Percentiles rank a stretch among this genome's conserved stretches.
Conservation (phyloP, 306 rosid species). For the Dicorynia guianensis region DNA sequence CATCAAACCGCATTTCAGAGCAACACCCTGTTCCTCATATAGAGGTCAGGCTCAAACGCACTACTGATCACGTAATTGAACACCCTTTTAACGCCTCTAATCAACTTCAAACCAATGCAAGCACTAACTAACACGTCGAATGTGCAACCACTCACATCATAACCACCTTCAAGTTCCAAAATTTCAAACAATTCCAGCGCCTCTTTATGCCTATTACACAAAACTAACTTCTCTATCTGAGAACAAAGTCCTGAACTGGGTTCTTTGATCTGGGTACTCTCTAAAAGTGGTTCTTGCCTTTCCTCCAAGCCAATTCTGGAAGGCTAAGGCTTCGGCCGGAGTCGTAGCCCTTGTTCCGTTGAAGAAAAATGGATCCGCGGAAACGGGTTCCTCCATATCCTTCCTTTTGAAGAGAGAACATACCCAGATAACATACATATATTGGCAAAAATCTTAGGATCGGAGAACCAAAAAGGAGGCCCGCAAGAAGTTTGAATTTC, state of each 20-base stretch:
- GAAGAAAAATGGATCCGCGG: slow-evolving; percentile 56
- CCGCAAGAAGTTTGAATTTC: slow-evolving; percentile 32
- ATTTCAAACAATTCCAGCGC: slow-evolving; percentile 87
- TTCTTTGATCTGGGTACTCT: slow-evolving; percentile 45
- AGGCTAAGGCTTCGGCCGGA: slow-evolving; percentile 57
- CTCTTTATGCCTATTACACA: slow-evolving; percentile 56
- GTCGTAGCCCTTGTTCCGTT: slow-evolving; percentile 56
- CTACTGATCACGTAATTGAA: slow-evolving; percentile 52
- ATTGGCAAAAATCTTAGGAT: slow-evolving; percentile 15
- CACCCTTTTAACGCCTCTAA: slow-evolving; percentile 77
- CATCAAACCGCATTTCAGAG: slow-evolving; percentile 74
- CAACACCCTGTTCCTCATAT: slow-evolving; percentile 76
- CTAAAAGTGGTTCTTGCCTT: slow-evolving; percentile 36
- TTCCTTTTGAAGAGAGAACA: slow-evolving; percentile 40
- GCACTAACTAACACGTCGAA: slow-evolving; percentile 76
- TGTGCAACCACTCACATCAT: slow-evolving; percentile 58
- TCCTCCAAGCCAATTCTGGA: slow-evolving; percentile 44
- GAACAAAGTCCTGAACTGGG: slow-evolving; percentile 57
- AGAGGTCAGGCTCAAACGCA: slow-evolving; percentile 72
- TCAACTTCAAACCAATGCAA: slow-evolving; percentile 70
- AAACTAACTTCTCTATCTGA: slow-evolving; percentile 80
- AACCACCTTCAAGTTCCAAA: slow-evolving; percentile 67
- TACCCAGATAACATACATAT: slow-evolving; percentile 43
- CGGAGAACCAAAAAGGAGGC: slow-evolving; percentile 45
- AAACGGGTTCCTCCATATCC: slow-evolving; percentile 48